Evolutionary conservation across 768 basidiomycete species (phyloP).

Genomic region (Polyporus arcularius): DNA sequence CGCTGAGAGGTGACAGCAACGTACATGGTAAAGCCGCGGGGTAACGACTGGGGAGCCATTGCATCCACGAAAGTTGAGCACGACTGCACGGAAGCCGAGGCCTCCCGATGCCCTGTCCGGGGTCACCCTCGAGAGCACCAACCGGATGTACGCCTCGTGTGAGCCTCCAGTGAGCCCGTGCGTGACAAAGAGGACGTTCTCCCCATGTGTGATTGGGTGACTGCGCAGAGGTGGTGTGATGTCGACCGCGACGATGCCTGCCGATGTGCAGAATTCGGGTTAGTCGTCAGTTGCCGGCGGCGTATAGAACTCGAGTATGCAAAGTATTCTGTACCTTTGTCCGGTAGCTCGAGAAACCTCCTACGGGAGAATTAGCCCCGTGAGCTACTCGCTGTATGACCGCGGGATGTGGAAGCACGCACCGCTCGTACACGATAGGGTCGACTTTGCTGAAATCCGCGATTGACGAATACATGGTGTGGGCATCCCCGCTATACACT

Average conservation of each 20-base stretch:
- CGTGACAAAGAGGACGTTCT: conserved; percentile 22
- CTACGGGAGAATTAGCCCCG: too few relatives aligned
- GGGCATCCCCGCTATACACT: conserved; percentile 54
- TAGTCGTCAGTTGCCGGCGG: background rate
- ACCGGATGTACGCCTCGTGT: conserved; percentile 26
- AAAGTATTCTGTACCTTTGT: conserved; percentile 54
- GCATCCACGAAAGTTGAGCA: conserved; percentile 28
- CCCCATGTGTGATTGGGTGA: conserved; percentile 7
- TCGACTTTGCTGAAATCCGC: conserved; percentile 60
- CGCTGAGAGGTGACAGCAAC: background rate
- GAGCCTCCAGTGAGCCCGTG: conserved; percentile 31
- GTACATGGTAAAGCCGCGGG: conserved; percentile 25
- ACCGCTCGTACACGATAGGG: conserved; percentile 54
- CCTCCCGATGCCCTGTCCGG: conserved; percentile 11
- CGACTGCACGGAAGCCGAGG: conserved; percentile 24
- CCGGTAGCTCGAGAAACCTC: conserved; percentile 47
- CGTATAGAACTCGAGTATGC: background rate
- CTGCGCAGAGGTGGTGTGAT: conserved; percentile 22
- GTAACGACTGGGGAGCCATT: conserved; percentile 24
- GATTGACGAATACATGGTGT: conserved; percentile 57
- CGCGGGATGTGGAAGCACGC: conserved; percentile 6
- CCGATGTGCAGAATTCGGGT: background rate
- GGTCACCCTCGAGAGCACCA: conserved; percentile 16
- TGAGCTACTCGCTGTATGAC: background rate
- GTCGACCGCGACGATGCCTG: conserved; percentile 26